Base-by-base conservation (phyloP, 108 stramenopile species). In the Cyclotella cryptica region DNA sequence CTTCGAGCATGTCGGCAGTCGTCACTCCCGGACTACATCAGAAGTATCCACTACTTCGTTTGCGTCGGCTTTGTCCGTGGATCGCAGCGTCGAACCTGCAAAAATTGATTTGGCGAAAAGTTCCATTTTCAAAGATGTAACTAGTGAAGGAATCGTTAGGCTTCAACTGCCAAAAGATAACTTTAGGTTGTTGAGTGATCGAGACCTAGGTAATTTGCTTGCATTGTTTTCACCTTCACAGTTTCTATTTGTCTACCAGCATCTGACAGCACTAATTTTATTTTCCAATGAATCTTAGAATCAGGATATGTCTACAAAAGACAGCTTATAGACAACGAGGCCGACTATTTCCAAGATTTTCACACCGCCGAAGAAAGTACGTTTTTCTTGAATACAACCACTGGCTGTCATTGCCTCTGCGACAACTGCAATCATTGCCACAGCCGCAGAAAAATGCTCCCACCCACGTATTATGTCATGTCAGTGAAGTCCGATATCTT, bases 401-500 rank as follows among this genome's bases (percentile, higher is more conserved):
- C 52, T 1, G 28, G 26, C 12, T 58, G 55, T 21, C 5, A 27
- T 43, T 67, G 58, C 30, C 43, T 28, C 17, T 75, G 75, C 30
- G 35, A 49, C 64, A 65, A 65, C 45, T 75, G 75, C 27, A 45
- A 40, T 11, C 19, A 65, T 43, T 71, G 69, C n/a, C 55, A 78
- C 21, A 54, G 69, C 51, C 61, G 77, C 43, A 45, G 42, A 18
- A 63, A 73, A 46, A 80, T 71, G 27, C 67, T 94, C 11, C 91
- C 90, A 30, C 85, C 80, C 0, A 75, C 75, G 4, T 80, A 71
- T 12, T 94, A 90, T 47, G 84, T 88, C 30, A 67, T 92, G 75
- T 67, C 83, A 26, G 90, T 92, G 6, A 77, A 84, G 10, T 74
- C 85, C 53, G 88, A 90, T 66, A 79, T 95, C 9, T 95, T 91